A percentile compares a stretch with the other conserved stretches of the same genome.
These are phyloP conservation scores for Isatis tinctoria DNA, from an alignment of 345 rosid genomes.

Conservation along the genomic window DNA sequence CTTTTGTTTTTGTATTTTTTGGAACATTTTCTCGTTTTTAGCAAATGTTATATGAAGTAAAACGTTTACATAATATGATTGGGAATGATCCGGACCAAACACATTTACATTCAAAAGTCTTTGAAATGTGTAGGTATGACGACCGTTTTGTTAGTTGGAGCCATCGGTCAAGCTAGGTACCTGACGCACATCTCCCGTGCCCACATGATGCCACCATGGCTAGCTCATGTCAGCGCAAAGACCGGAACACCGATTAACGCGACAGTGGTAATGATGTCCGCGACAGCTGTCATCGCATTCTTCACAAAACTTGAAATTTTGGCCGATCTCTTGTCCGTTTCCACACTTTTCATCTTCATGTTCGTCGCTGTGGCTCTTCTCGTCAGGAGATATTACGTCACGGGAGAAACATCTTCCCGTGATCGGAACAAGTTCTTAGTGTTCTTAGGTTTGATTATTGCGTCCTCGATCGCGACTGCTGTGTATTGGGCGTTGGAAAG, in stretches of 20 bases:
- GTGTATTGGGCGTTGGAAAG: conserved; percentile 47
- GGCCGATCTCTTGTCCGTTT: conserved; percentile 61
- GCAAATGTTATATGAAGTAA: too few relatives aligned
- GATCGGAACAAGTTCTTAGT: conserved; percentile 44
- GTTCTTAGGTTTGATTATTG: conserved; percentile 43
- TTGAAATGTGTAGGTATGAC: conserved; percentile 49
- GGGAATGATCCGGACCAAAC: too few relatives aligned
- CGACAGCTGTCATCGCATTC: conserved; percentile 63
- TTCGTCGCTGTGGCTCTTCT: conserved; percentile 68
- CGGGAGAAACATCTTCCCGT: conserved; percentile 41
- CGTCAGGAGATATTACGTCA: conserved; percentile 67
- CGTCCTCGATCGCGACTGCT: conserved; percentile 45
- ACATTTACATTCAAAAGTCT: neutral
- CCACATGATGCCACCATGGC: conserved; percentile 91
- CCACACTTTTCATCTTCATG: conserved; percentile 82
- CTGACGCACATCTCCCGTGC: conserved; percentile 85
- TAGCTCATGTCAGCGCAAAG: conserved; percentile 52
- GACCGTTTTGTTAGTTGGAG: conserved; percentile 63
- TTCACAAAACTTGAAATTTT: conserved; percentile 60
- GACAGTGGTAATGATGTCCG: conserved; percentile 52
- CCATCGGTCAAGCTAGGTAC: conserved; percentile 79
- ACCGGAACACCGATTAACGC: conserved; percentile 83
- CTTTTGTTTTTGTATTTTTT: too few relatives aligned
- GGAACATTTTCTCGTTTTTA: too few relatives aligned
- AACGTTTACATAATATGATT: too few relatives aligned